Conservation (phyloP, 192 early-diverging fungal genomes). For the Coemansia sp. region DNA sequence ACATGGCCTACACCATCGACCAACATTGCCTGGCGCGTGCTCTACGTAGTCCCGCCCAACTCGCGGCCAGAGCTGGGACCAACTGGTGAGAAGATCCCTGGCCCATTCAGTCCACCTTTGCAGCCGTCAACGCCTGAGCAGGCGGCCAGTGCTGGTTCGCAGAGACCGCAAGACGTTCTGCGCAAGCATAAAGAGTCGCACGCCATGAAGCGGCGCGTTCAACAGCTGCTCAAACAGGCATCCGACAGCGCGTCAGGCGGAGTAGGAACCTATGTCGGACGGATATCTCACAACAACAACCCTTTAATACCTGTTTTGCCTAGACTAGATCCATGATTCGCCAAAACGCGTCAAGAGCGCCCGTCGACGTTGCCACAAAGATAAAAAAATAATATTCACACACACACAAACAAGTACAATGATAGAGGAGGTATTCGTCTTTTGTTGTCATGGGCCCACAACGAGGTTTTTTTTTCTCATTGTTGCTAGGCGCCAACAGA, state of each 20-base stretch:
- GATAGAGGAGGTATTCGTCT: not conserved
- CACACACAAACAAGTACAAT: slow-evolving; percentile 1
- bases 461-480: not conserved
- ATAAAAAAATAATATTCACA: slow-evolving; percentile 17
- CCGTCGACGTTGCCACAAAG: not conserved
- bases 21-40: slow-evolving; percentile 33
- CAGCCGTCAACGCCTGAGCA: slow-evolving; percentile 26
- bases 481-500: not conserved
- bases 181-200: slow-evolving; percentile 43
- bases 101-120: slow-evolving; percentile 47
- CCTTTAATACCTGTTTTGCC: slow-evolving; percentile 48
- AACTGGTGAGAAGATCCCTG: slow-evolving; percentile 43
- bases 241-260: slow-evolving; percentile 36
- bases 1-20: slow-evolving; percentile 15
- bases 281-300: slow-evolving; percentile 50
- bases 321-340: slow-evolving; percentile 18
- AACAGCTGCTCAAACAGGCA: slow-evolving; percentile 49
- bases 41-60: slow-evolving; percentile 32
- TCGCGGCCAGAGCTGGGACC: slow-evolving; percentile 39
- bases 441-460: not conserved
- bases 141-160: not conserved
- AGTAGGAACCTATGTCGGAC: slow-evolving; percentile 45
- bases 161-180: slow-evolving; percentile 37
- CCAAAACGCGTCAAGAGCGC: not conserved
- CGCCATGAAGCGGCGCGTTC: slow-evolving; percentile 38